These are phyloP conservation scores for Eurotiales sp. DNA, from an alignment of 2,329 filamentous ascomycete genomes.

Conservation along the genomic window DNA sequence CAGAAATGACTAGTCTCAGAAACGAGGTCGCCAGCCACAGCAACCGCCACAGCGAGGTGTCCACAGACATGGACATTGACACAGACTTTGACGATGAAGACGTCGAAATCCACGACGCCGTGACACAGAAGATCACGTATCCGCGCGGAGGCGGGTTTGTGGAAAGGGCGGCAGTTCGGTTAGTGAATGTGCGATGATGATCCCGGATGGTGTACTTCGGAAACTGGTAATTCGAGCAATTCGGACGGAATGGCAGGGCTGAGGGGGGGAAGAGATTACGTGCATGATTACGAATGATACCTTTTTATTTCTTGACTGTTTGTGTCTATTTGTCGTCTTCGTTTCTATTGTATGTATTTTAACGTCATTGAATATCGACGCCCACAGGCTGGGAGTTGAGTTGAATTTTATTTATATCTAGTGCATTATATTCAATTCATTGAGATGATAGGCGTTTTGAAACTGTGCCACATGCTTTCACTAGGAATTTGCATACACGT, in stretches of 20 bases:
- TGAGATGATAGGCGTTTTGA: too few relatives aligned
- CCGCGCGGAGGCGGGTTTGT: constrained; percentile 5
- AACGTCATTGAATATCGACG: neutral
- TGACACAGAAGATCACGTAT: constrained; percentile 10
- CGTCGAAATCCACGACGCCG: constrained; percentile 13
- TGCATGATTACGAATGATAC: neutral
- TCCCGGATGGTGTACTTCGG: too few relatives aligned
- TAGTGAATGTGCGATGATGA: constrained; percentile 12
- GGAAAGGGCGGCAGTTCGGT: constrained; percentile 10
- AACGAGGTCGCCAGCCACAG: neutral
- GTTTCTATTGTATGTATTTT: neutral
- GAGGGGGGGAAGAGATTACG: too few relatives aligned
- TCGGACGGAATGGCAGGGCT: too few relatives aligned
- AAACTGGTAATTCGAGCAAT: too few relatives aligned
- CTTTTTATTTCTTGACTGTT: neutral
- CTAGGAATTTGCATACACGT: too few relatives aligned
- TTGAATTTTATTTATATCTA: too few relatives aligned
- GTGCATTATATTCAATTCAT: too few relatives aligned
- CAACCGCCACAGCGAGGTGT: neutral
- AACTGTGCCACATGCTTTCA: too few relatives aligned
- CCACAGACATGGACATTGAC: constrained; percentile 6
- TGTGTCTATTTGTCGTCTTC: neutral
- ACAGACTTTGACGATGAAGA: constrained; percentile 5
- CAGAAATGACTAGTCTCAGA: too few relatives aligned
- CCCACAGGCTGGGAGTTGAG: too few relatives aligned